phyloP scores from a whole-genome alignment of 192 early-diverging fungal species.

The Phlyctochytrium planicorne region DNA sequence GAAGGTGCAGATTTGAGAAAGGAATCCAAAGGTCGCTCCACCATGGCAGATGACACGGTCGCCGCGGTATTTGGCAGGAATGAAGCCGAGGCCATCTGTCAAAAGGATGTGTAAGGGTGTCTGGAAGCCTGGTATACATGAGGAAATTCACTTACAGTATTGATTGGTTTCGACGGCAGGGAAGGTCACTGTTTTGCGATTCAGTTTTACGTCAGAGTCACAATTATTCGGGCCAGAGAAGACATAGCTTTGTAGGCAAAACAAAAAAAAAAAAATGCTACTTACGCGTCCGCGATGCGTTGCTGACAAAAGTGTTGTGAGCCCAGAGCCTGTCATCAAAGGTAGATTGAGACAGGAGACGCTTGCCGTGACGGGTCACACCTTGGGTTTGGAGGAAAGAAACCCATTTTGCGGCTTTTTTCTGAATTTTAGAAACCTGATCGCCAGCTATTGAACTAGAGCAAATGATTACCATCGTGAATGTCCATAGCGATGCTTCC shows the following conservation, averaged over 20 bases:
- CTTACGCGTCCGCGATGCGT: background rate
- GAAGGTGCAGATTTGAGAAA: background rate
- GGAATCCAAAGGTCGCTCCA: background rate
- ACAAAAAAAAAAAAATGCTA: too few species aligned
- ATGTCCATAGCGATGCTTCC: background rate
- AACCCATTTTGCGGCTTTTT: conserved; percentile 14
- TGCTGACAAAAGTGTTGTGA: background rate
- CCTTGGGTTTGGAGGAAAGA: conserved; percentile 6
- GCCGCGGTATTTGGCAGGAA: background rate
- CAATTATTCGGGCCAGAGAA: too few species aligned
- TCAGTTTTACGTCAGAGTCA: too few species aligned
- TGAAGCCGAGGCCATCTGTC: conserved; percentile 1
- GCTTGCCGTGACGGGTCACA: conserved; percentile 3
- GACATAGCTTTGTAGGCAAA: background rate
- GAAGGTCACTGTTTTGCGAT: background rate
- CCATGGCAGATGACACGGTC: background rate
- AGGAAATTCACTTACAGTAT: too few species aligned
- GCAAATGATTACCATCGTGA: background rate
- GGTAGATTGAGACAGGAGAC: background rate
- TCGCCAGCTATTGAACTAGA: background rate
- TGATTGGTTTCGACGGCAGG: too few species aligned
- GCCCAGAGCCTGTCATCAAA: conserved; percentile 6
- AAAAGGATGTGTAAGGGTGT: too few species aligned
- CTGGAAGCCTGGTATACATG: too few species aligned
- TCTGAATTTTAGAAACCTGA: background rate